Evolutionary conservation across 2,329 filamentous ascomycete genomes (phyloP).

Genomic region (Cladorrhinum sp.): DNA sequence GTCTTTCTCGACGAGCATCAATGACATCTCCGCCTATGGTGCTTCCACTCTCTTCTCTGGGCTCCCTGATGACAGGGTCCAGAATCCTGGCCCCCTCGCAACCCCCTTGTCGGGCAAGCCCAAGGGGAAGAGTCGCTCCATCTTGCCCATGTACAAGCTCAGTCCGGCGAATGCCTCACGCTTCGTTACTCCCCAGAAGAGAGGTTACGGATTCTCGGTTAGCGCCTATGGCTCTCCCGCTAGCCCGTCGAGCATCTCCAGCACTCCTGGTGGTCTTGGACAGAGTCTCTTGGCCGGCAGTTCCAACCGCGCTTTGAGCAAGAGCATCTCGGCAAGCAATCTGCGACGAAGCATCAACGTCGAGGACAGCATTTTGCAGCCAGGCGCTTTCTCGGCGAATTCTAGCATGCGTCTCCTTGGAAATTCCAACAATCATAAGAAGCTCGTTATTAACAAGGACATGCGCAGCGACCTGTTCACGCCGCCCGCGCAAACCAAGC

Average conservation of each 20-base stretch:
- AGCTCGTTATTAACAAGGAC: constrained; percentile 86
- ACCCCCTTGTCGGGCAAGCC: constrained; percentile 76
- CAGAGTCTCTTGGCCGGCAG: constrained; percentile 65
- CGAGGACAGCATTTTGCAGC: constrained; percentile 81
- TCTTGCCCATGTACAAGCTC: constrained; percentile 82
- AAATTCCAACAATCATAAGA: constrained; percentile 75
- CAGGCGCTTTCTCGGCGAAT: constrained; percentile 77
- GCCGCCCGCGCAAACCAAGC: constrained; percentile 55
- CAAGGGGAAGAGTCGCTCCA: constrained; percentile 74
- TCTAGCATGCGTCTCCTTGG: constrained; percentile 61
- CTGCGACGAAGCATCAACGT: constrained; percentile 76
- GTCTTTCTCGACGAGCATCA: constrained; percentile 72
- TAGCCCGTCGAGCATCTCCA: constrained; percentile 64
- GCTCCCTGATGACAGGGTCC: constrained; percentile 59
- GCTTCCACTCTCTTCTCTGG: constrained; percentile 81
- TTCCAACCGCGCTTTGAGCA: constrained; percentile 69
- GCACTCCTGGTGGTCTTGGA: constrained; percentile 65
- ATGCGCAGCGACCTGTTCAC: constrained; percentile 71
- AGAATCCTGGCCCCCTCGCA: constrained; percentile 82
- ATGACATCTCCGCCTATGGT: constrained; percentile 85
- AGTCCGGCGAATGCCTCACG: constrained; percentile 77
- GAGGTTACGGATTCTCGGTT: constrained; percentile 89
- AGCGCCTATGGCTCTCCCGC: constrained; percentile 84
- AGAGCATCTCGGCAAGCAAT: constrained; percentile 86
- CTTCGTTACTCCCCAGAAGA: constrained; percentile 78